phyloP scores from a whole-genome alignment of 2,329 filamentous ascomycete species.

The Dactylellina leptospora region DNA sequence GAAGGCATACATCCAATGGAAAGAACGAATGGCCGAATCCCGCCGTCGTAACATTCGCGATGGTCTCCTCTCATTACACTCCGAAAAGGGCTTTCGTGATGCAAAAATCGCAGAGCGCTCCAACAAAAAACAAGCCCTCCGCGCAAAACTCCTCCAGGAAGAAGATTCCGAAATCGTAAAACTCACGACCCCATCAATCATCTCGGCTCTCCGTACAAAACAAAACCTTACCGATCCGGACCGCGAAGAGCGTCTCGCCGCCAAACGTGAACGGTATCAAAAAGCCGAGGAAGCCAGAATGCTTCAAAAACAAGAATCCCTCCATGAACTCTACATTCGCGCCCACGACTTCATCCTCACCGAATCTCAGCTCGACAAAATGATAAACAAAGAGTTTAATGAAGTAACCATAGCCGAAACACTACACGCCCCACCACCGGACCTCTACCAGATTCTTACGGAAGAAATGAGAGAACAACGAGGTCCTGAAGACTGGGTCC shows the following conservation, averaged over 20 bases:
- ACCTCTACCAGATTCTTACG: neutral
- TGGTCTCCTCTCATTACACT: slow-evolving; percentile 75
- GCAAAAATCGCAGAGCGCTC: slow-evolving; percentile 61
- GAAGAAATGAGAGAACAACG: neutral
- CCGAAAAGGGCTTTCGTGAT: slow-evolving; percentile 67
- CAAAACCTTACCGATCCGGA: slow-evolving; percentile 70
- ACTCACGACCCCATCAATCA: slow-evolving; percentile 75
- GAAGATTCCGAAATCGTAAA: slow-evolving; percentile 79
- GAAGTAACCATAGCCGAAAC: slow-evolving; percentile 54
- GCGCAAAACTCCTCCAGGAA: slow-evolving; percentile 67
- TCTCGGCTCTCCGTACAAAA: slow-evolving; percentile 65
- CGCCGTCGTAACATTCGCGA: slow-evolving; percentile 76
- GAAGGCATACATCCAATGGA: slow-evolving; percentile 68
- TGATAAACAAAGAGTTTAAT: slow-evolving; percentile 74
- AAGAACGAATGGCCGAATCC: slow-evolving; percentile 74
- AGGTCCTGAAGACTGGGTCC: slow-evolving; percentile 1
- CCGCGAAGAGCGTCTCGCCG: slow-evolving; percentile 63
- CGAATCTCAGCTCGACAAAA: slow-evolving; percentile 76
- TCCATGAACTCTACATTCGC: slow-evolving; percentile 90
- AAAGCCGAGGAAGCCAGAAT: slow-evolving; percentile 63
- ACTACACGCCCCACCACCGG: slow-evolving; percentile 11
- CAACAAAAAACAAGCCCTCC: slow-evolving; percentile 64
- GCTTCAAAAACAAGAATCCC: slow-evolving; percentile 71
- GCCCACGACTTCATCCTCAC: slow-evolving; percentile 86
- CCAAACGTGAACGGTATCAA: slow-evolving; percentile 59